Evolutionary conservation across 306 rosid species (phyloP).

Genomic region (Cicer pinnatifidum): DNA sequence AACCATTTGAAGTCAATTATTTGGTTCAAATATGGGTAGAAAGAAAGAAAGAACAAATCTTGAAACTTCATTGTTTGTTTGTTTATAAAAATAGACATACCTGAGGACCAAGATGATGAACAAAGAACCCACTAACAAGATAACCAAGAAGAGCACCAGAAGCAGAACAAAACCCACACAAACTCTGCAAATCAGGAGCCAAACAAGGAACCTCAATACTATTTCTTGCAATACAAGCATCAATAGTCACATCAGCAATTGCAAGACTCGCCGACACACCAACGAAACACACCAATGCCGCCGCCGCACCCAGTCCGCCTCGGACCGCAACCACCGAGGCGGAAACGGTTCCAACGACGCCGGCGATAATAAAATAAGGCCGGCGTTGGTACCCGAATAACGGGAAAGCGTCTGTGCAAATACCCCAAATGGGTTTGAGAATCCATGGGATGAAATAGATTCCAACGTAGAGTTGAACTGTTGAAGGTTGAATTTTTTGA

Average conservation of each 20-base stretch:
- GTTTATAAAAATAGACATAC: slow-evolving; percentile 28
- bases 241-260: slow-evolving; percentile 74
- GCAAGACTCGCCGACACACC: slow-evolving; percentile 64
- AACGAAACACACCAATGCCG: slow-evolving; percentile 57
- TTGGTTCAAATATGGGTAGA: no score
- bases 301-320: slow-evolving; percentile 28
- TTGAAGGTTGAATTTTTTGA: slow-evolving; percentile 64
- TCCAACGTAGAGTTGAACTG: slow-evolving; percentile 60
- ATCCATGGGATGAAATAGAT: slow-evolving; percentile 74
- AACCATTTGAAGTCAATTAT: no score
- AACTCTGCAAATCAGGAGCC: slow-evolving; percentile 74
- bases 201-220: slow-evolving; percentile 62
- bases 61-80: not conserved
- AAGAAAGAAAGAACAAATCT: no score
- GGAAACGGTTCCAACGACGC: slow-evolving; percentile 51
- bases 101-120: slow-evolving; percentile 71
- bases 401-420: slow-evolving; percentile 67
- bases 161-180: slow-evolving; percentile 68
- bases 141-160: slow-evolving; percentile 67
- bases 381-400: slow-evolving; percentile 61
- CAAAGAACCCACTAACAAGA: slow-evolving; percentile 63
- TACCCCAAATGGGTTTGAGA: slow-evolving; percentile 77
- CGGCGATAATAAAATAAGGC: slow-evolving; percentile 60
- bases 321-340: slow-evolving; percentile 44
- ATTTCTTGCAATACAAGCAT: slow-evolving; percentile 74